phyloP scores from a whole-genome alignment of 306 rosid species.

The Trifolium dubium region DNA sequence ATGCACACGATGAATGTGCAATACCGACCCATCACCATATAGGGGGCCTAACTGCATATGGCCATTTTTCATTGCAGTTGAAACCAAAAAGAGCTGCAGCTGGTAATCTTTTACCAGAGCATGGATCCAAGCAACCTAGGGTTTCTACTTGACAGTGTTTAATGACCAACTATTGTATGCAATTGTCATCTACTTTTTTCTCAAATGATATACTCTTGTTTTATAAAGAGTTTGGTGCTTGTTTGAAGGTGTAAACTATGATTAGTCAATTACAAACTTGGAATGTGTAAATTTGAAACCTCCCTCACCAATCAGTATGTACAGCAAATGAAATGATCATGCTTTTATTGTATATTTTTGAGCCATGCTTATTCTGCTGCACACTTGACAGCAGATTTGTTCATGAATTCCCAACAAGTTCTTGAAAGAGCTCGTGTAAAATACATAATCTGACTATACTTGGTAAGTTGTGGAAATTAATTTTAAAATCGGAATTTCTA shows the following conservation, averaged over 20 bases:
- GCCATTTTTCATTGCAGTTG: constrained; percentile 60
- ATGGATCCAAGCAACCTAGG: constrained; percentile 77
- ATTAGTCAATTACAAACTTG: not conserved
- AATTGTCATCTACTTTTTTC: constrained; percentile 18
- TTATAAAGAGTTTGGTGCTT: constrained; percentile 29
- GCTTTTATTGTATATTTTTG: constrained; percentile 23
- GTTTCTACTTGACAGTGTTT: constrained; percentile 51
- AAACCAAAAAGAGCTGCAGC: constrained; percentile 82
- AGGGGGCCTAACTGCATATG: constrained; percentile 31
- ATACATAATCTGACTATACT: too few species aligned
- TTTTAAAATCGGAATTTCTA: too few species aligned
- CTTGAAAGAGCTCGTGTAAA: too few species aligned
- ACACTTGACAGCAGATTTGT: not conserved
- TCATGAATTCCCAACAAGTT: not conserved
- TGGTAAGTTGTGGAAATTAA: too few species aligned
- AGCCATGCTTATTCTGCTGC: not conserved
- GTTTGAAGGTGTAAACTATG: not conserved
- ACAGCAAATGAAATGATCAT: constrained; percentile 37
- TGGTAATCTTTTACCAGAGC: constrained; percentile 67
- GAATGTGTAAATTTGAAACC: constrained; percentile 32
- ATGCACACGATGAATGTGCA: constrained; percentile 18
- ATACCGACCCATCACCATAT: not conserved
- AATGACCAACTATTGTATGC: constrained; percentile 31
- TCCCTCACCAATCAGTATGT: not conserved
- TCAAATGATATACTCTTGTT: constrained; percentile 1